Evolutionary conservation across 805 yeast species (phyloP).

Genomic region (Pichia exigua): DNA sequence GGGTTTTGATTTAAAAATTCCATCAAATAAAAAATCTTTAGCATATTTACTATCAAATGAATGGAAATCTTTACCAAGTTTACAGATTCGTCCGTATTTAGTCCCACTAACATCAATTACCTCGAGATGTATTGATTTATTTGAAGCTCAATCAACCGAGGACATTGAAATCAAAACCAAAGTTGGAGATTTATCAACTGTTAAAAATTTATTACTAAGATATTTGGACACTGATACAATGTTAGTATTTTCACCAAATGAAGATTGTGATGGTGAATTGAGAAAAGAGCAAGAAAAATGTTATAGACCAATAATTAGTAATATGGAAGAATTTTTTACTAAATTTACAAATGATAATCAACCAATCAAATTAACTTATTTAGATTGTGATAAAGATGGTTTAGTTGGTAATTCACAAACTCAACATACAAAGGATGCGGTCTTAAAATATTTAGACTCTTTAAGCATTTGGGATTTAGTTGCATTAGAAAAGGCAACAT

Average conservation of each 20-base stretch:
- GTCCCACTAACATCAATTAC: constrained; percentile 84
- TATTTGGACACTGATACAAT: constrained; percentile 94
- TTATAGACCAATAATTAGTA: constrained; percentile 66
- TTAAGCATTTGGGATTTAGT: constrained; percentile 73
- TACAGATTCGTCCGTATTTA: constrained; percentile 64
- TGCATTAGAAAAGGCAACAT: constrained; percentile 83
- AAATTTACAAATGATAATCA: constrained; percentile 27
- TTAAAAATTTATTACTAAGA: constrained; percentile 56
- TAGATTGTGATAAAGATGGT: constrained; percentile 81
- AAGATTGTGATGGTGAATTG: constrained; percentile 77
- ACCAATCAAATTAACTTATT: constrained; percentile 37
- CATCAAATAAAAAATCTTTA: constrained; percentile 47
- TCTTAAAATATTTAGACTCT: constrained; percentile 51
- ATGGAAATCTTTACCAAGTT: constrained; percentile 69
- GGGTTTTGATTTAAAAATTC: constrained; percentile 64
- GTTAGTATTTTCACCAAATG: constrained; percentile 70
- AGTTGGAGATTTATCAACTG: constrained; percentile 51
- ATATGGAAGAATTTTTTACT: constrained; percentile 55
- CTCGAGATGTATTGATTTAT: constrained; percentile 79
- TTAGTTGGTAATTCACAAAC: constrained; percentile 74
- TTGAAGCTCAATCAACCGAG: constrained; percentile 30
- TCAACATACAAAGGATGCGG: constrained; percentile 51
- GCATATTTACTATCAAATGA: constrained; percentile 79
- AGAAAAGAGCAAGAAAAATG: constrained; percentile 71
- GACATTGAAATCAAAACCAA: constrained; percentile 48